phyloP scores from a whole-genome alignment of 2,329 filamentous ascomycete genomes.

The Xylariaceae sp. region DNA sequence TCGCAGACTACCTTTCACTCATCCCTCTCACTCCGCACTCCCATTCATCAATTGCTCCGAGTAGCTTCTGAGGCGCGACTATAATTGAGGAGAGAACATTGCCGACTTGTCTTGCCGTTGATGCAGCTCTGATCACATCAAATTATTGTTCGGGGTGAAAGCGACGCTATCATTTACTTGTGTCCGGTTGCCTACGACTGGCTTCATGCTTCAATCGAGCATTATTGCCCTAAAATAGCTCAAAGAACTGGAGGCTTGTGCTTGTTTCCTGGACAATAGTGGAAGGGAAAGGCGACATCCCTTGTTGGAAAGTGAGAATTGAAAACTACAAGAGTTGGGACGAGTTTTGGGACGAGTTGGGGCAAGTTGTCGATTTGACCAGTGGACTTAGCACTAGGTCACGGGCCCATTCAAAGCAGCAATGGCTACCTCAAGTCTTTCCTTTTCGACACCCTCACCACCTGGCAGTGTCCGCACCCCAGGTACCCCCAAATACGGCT shows the following conservation, averaged over 20 bases:
- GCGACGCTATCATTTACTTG: background rate
- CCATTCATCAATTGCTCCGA: slow-evolving; percentile 1
- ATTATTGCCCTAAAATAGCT: background rate
- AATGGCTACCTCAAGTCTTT: slow-evolving; percentile 35
- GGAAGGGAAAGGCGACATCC: background rate
- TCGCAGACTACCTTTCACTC: slow-evolving; percentile 5
- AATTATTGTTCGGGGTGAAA: background rate
- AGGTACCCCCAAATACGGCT: slow-evolving; percentile 64
- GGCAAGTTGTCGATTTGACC: slow-evolving; percentile 2
- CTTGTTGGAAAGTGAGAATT: background rate
- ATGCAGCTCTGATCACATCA: background rate
- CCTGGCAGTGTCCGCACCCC: slow-evolving; percentile 59
- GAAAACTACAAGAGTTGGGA: background rate
- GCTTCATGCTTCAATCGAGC: background rate
- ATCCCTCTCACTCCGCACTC: background rate
- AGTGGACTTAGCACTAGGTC: slow-evolving; percentile 5
- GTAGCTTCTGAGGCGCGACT: background rate
- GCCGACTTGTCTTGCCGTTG: background rate
- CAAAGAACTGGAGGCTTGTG: background rate
- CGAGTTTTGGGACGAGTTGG: slow-evolving; percentile 7
- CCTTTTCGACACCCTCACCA: slow-evolving; percentile 57
- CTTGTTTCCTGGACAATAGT: background rate
- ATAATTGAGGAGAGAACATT: background rate
- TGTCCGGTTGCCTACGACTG: background rate
- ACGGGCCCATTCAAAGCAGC: slow-evolving; percentile 15